Percentiles rank a stretch among this genome's conserved stretches.
These are phyloP conservation scores for Pichia deserticola DNA, from an alignment of 805 yeast species.

Conservation along the genomic window DNA sequence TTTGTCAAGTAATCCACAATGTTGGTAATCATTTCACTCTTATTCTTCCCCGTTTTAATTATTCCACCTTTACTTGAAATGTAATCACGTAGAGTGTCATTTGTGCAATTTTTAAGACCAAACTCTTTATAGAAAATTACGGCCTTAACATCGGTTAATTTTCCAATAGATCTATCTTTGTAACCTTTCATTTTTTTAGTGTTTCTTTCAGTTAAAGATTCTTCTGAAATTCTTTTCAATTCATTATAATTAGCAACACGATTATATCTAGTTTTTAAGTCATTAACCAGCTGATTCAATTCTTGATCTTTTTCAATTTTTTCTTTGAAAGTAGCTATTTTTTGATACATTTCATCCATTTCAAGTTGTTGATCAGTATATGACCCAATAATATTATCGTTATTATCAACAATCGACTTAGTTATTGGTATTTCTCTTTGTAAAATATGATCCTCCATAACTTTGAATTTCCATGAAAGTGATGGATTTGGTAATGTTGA, in stretches of 20 bases:
- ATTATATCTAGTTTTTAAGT: slow-evolving; percentile 18
- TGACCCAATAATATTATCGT: background rate
- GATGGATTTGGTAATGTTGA: slow-evolving; percentile 45
- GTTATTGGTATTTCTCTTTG: slow-evolving; percentile 31
- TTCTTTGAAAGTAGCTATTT: slow-evolving; percentile 11
- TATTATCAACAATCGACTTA: slow-evolving; percentile 6
- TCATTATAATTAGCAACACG: slow-evolving; percentile 15
- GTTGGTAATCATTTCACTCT: slow-evolving; percentile 37
- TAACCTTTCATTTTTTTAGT: background rate
- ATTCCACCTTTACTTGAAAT: slow-evolving; percentile 28
- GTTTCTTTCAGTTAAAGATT: background rate
- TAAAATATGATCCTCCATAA: slow-evolving; percentile 57
- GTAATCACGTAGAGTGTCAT: slow-evolving; percentile 21
- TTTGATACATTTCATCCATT: slow-evolving; percentile 18
- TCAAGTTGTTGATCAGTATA: slow-evolving; percentile 14
- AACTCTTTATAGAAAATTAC: slow-evolving; percentile 1
- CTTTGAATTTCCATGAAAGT: slow-evolving; percentile 57
- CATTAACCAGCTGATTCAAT: slow-evolving; percentile 8
- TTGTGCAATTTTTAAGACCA: slow-evolving; percentile 4
- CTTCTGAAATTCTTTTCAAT: slow-evolving; percentile 6
- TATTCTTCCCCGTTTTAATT: slow-evolving; percentile 33
- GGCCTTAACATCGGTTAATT: background rate
- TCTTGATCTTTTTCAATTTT: slow-evolving; percentile 4
- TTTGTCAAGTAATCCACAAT: slow-evolving; percentile 24
- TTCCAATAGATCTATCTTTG: background rate